These are phyloP conservation scores for Patellifolia procumbens DNA, from an alignment of 179 eudicot species.

Conservation along the genomic window DNA sequence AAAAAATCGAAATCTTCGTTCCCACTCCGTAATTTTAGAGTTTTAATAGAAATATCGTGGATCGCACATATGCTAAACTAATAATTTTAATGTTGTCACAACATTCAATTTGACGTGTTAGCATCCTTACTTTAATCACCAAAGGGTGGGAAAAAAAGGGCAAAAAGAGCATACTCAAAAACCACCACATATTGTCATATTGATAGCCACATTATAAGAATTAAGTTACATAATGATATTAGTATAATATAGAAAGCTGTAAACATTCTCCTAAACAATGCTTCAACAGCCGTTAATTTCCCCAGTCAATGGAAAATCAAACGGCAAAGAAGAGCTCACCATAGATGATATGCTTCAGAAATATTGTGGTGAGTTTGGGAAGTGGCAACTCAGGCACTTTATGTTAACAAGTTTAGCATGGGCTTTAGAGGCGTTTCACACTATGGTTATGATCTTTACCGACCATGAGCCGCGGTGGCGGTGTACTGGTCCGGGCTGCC, in stretches of 20 bases:
- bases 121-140: no score
- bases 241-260: background rate
- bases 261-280: slow-evolving; percentile 6
- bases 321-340: slow-evolving; percentile 39
- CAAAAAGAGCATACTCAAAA: no score
- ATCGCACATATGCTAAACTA: no score
- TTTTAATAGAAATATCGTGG: no score
- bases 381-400: slow-evolving; percentile 74
- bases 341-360: slow-evolving; percentile 65
- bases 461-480: slow-evolving; percentile 80
- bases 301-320: slow-evolving; percentile 3
- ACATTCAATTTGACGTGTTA: no score
- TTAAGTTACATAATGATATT: no score
- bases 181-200: no score
- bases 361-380: slow-evolving; percentile 80
- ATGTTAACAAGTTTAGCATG: slow-evolving; percentile 66
- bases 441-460: slow-evolving; percentile 86
- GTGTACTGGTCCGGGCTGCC: slow-evolving; percentile 44
- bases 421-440: slow-evolving; percentile 85
- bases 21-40: no score
- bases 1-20: no score
- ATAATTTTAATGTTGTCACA: no score
- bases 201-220: no score
- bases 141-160: no score
- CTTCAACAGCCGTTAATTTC: slow-evolving; percentile 29